phyloP scores from a whole-genome alignment of 306 rosid genomes.

The Gastrolobium villosum region DNA sequence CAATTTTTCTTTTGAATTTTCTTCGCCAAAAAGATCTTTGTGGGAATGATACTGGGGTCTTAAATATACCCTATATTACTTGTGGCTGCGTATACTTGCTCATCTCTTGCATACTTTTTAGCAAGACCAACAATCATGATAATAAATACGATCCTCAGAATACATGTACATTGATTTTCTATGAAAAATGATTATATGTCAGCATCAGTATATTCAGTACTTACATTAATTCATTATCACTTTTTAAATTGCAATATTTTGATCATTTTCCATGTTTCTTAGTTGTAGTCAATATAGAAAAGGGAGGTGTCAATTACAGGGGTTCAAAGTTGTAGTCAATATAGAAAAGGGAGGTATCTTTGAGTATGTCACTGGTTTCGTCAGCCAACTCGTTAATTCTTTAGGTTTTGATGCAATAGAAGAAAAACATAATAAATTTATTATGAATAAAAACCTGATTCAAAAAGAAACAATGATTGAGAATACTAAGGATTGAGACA shows the following conservation, averaged over 20 bases:
- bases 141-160: background rate
- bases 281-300: conserved; percentile 15
- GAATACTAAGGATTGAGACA: background rate
- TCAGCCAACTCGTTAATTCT: conserved; percentile 10
- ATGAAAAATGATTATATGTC: background rate
- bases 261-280: background rate
- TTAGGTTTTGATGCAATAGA: background rate
- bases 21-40: too few relatives aligned
- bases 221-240: background rate
- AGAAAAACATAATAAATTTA: background rate
- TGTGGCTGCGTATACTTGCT: too few relatives aligned
- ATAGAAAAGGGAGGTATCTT: background rate
- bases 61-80: too few relatives aligned
- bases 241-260: background rate
- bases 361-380: conserved; percentile 12
- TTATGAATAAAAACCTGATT: too few relatives aligned
- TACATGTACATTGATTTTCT: background rate
- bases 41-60: too few relatives aligned
- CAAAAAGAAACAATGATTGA: too few relatives aligned
- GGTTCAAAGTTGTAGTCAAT: background rate
- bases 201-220: background rate
- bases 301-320: background rate
- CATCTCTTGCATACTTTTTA: too few relatives aligned
- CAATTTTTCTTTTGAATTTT: too few relatives aligned
- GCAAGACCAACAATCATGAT: background rate